phyloP scores from a whole-genome alignment of 768 basidiomycete genomes.

The Leccinum subtestaceum region DNA sequence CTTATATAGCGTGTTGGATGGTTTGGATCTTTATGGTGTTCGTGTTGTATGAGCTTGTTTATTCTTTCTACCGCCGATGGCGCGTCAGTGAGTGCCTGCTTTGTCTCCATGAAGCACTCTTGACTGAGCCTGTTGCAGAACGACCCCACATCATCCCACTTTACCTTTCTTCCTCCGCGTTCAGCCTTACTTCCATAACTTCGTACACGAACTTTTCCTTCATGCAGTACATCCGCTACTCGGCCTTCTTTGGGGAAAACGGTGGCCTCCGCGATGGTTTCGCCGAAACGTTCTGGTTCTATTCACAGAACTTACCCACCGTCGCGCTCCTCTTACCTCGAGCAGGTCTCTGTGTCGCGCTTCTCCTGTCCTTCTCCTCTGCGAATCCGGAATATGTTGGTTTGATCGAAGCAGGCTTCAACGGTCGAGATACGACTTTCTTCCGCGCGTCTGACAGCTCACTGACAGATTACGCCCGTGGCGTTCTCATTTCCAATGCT shows the following conservation, averaged over 20 bases:
- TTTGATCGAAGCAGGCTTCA: slow-evolving; percentile 46
- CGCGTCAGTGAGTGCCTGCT: slow-evolving; percentile 62
- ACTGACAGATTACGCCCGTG: slow-evolving; percentile 74
- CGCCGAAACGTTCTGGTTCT: slow-evolving; percentile 82
- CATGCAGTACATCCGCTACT: slow-evolving; percentile 71
- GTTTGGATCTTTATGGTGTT: slow-evolving; percentile 72
- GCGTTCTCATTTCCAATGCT: slow-evolving; percentile 75
- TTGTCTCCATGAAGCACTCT: slow-evolving; percentile 16
- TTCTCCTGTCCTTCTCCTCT: slow-evolving; percentile 64
- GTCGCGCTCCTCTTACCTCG: slow-evolving; percentile 81
- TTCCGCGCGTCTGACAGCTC: slow-evolving; percentile 63
- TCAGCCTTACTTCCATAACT: slow-evolving; percentile 69
- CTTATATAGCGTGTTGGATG: slow-evolving; percentile 80
- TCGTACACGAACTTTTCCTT: slow-evolving; percentile 86
- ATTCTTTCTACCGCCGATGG: slow-evolving; percentile 74
- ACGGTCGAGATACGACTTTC: slow-evolving; percentile 67
- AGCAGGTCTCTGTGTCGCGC: slow-evolving; percentile 68
- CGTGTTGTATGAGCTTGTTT: slow-evolving; percentile 73
- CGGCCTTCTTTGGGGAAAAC: slow-evolving; percentile 58
- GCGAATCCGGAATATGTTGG: slow-evolving; percentile 46
- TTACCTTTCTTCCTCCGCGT: slow-evolving; percentile 78
- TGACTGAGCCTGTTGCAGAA: slow-evolving; percentile 43
- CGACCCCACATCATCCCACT: slow-evolving; percentile 82
- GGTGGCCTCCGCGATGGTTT: slow-evolving; percentile 54
- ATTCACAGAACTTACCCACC: slow-evolving; percentile 82